Base-by-base conservation (phyloP, 805 yeast species). In the Candida quercuum region DNA sequence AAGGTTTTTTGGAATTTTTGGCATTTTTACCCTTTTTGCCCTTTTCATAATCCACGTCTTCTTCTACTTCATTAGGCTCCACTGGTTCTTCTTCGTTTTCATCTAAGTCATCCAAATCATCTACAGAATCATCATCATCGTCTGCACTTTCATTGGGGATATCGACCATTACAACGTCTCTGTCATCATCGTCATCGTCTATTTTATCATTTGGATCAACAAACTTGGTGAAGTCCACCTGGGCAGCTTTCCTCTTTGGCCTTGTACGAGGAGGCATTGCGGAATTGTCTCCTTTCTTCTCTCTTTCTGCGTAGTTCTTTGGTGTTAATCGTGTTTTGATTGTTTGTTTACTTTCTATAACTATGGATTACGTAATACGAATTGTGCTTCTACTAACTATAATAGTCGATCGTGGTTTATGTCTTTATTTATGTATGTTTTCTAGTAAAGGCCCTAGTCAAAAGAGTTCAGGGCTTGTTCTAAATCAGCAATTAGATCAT, bases 401-500 rank as follows among this genome's bases (percentile, higher is more conserved):
- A n/a, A n/a, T n/a, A n/a, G n/a, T n/a, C n/a, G n/a, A n/a, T n/a
- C n/a, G n/a, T n/a, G n/a, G n/a, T n/a, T n/a, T n/a, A n/a, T n/a
- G n/a, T n/a, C n/a, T n/a, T n/a, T n/a, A n/a, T n/a, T n/a, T n/a
- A n/a, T n/a, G n/a, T n/a, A n/a, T n/a, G n/a, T n/a, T n/a, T n/a
- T n/a, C n/a, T n/a, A n/a, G n/a, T n/a, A n/a, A n/a, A 22, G 11
- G 14, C 14, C 22, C 18, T 26, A 25, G 12, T 28, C 25, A 19
- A 40, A 37, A 9, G 43, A 39, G 3, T 23, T 22, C n/a, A 83
- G 57, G 6, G 85, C 91, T n/a, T 59, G 60, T n/a, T 64, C 68
- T 13, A 89, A 63, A 54, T 91, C 97, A 0, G 60, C 70, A 36
- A 87, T 83, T 49, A 89, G 67, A 53, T 89, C 97, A 4, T 82